Base-by-base conservation (phyloP, 139 green algal genomes). In the Chlorella vulgaris region DNA sequence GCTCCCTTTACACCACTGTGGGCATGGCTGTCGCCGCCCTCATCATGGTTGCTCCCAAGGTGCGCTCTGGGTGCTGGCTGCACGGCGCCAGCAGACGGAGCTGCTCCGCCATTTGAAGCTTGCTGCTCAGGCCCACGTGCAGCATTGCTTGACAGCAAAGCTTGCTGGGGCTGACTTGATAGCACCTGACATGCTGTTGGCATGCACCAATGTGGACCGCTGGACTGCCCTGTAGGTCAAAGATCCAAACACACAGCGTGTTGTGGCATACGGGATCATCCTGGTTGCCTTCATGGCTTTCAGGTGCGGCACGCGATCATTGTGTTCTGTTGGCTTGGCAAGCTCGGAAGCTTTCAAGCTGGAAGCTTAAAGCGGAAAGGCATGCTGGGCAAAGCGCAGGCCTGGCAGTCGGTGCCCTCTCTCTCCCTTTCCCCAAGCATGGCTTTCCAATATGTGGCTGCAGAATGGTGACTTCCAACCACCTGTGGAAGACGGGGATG, bases 1-100 rank as follows among this genome's bases (percentile, higher is more conserved):
- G 92, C 62, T 82, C 88, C 0, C 78, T 92, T 15, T 95, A 96
- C 85, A 79, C 92, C 4, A 21, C 83, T 21, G 89, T 94, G 40
- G 88, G 86, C 8, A 76, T 97, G 19, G 63, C 92, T 31, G 69
- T 84, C 19, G 85, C 85, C 0, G 76, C 81, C 0, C 47, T 95
- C 50, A 74, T 63, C 22, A 81, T 86, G 10, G 43, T 94, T 36
- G 5, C 86, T 24, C 85, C 85, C 4, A 69, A 63, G 42, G 73
- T 88, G 63, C 10, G 51, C 3, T 6, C 4, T 7, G 36, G 8
- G 2, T 31, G 0, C 50, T 19, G 36, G 3, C n/a, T n/a, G n/a
- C n/a, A n/a, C n/a, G n/a, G n/a, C n/a, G n/a, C n/a, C n/a, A n/a
- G n/a, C n/a, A n/a, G n/a, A n/a, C n/a, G n/a, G n/a, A n/a, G n/a